A percentile compares a stretch with the other conserved stretches of the same genome.
Evolutionary conservation across 1,284 basidiomycete species (phyloP).

Genomic region (Rhodotorula glutinis): DNA sequence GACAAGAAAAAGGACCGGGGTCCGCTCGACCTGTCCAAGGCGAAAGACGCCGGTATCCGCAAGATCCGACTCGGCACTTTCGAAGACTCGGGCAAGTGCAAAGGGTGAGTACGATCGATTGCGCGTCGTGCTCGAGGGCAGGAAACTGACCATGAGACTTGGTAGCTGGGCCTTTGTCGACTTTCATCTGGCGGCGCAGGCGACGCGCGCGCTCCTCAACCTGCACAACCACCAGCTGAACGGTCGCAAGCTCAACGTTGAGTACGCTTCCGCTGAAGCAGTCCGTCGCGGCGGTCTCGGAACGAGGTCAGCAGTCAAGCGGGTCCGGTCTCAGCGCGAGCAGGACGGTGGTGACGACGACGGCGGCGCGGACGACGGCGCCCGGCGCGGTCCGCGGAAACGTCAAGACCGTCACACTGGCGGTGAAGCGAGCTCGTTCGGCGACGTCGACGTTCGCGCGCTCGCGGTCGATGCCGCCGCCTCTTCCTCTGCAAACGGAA

Average conservation of each 20-base stretch:
- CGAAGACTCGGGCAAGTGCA: slow-evolving; percentile 89
- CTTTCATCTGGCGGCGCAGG: slow-evolving; percentile 72
- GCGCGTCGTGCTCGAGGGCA: no score
- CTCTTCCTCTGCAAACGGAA: slow-evolving; percentile 13
- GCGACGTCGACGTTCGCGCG: slow-evolving; percentile 20
- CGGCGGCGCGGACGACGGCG: slow-evolving; percentile 23
- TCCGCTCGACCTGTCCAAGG: slow-evolving; percentile 29
- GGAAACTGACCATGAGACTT: no score
- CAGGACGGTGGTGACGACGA: slow-evolving; percentile 42
- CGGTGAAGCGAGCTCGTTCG: slow-evolving; percentile 19
- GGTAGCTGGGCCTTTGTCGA: slow-evolving; percentile 90
- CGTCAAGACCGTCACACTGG: slow-evolving; percentile 42
- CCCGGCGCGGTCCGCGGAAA: slow-evolving; percentile 42
- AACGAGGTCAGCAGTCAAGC: slow-evolving; percentile 33
- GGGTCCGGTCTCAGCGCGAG: slow-evolving; percentile 20
- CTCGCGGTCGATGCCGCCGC: slow-evolving; percentile 10
- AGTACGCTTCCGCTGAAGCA: slow-evolving; percentile 81
- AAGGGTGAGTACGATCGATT: slow-evolving; percentile 79
- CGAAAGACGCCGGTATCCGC: slow-evolving; percentile 62
- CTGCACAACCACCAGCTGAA: slow-evolving; percentile 77
- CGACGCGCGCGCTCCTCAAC: slow-evolving; percentile 78
- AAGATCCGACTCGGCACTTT: slow-evolving; percentile 92
- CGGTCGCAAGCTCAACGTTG: slow-evolving; percentile 79
- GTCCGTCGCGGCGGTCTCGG: slow-evolving; percentile 62
- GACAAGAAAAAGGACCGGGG: slow-evolving; percentile 13